Percentiles rank a stretch among this genome's conserved stretches.
Evolutionary conservation across 306 rosid genomes (phyloP).

Genomic region (Abrus pulchellus): DNA sequence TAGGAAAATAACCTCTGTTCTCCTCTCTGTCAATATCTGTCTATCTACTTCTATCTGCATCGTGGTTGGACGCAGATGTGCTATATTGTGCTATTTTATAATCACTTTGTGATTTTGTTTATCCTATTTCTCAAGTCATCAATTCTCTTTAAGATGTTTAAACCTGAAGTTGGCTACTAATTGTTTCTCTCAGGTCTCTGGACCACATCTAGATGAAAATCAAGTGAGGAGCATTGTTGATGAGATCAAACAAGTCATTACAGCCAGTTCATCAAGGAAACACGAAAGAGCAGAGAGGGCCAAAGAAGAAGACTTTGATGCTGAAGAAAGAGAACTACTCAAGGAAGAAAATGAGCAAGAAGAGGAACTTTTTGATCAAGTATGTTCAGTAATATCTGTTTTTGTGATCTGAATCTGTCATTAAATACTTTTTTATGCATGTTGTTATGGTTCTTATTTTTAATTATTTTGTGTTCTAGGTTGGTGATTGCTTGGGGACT

Average conservation of each 20-base stretch:
- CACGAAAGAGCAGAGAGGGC: constrained; percentile 89
- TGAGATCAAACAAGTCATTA: constrained; percentile 88
- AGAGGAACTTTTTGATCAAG: constrained; percentile 98
- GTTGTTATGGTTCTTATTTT: constrained; percentile 27
- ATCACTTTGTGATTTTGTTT: constrained; percentile 16
- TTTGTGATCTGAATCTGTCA: constrained; percentile 30
- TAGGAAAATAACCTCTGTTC: neutral
- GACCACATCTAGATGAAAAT: constrained; percentile 79
- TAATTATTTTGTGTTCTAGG: constrained; percentile 58
- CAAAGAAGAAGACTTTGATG: constrained; percentile 97
- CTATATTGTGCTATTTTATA: constrained; percentile 7
- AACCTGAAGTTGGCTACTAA: constrained; percentile 35
- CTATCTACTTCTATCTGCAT: neutral
- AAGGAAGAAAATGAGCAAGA: constrained; percentile 98
- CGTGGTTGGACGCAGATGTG: neutral
- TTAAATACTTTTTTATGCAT: constrained; percentile 23
- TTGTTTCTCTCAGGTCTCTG: constrained; percentile 71
- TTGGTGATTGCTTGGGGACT: constrained; percentile 97
- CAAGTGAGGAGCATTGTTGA: constrained; percentile 92
- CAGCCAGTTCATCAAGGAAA: constrained; percentile 92
- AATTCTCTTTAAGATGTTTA: constrained; percentile 23
- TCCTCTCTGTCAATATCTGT: neutral
- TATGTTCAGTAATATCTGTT: constrained; percentile 42
- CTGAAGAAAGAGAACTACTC: constrained; percentile 88
- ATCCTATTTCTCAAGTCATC: constrained; percentile 10